Conservation (phyloP, 1,139 yeast species). For the Meyerozyma sp. region DNA sequence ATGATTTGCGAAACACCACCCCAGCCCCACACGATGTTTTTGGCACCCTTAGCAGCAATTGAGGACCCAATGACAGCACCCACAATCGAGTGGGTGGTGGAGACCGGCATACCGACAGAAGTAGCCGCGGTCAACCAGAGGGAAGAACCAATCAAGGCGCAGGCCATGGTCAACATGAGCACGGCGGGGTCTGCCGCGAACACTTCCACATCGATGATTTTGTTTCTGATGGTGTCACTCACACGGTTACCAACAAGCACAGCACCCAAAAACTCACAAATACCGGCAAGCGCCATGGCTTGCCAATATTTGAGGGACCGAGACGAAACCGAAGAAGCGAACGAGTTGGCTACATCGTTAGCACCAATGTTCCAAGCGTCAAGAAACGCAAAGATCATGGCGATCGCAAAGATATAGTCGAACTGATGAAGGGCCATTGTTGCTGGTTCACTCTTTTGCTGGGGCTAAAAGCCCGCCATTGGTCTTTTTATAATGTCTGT, state of each 20-base stretch:
- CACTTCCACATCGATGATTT: constrained; percentile 48
- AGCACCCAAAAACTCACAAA: constrained; percentile 74
- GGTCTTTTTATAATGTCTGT: not conserved
- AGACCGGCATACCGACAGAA: constrained; percentile 64
- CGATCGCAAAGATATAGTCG: constrained; percentile 62
- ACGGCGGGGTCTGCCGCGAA: constrained; percentile 59
- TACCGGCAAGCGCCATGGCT: constrained; percentile 64
- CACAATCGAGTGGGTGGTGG: constrained; percentile 75
- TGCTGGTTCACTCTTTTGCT: constrained; percentile 6
- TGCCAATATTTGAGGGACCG: constrained; percentile 68
- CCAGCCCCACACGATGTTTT: constrained; percentile 71
- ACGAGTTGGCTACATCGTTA: constrained; percentile 78
- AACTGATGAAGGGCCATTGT: constrained; percentile 45
- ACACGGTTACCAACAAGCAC: constrained; percentile 67
- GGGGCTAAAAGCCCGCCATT: not conserved
- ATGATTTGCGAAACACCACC: constrained; percentile 63
- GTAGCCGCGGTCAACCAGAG: constrained; percentile 69
- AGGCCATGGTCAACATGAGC: constrained; percentile 68
- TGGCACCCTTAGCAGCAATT: constrained; percentile 62
- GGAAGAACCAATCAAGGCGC: constrained; percentile 75
- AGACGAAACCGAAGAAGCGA: constrained; percentile 70
- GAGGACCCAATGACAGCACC: constrained; percentile 76
- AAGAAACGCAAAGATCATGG: constrained; percentile 66
- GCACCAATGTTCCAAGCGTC: constrained; percentile 87
- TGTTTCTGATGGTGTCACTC: constrained; percentile 61